A percentile compares a stretch with the other conserved stretches of the same genome.
Evolutionary conservation across 2,329 filamentous ascomycete genomes (phyloP).

Genomic region (Didymella pomorum): DNA sequence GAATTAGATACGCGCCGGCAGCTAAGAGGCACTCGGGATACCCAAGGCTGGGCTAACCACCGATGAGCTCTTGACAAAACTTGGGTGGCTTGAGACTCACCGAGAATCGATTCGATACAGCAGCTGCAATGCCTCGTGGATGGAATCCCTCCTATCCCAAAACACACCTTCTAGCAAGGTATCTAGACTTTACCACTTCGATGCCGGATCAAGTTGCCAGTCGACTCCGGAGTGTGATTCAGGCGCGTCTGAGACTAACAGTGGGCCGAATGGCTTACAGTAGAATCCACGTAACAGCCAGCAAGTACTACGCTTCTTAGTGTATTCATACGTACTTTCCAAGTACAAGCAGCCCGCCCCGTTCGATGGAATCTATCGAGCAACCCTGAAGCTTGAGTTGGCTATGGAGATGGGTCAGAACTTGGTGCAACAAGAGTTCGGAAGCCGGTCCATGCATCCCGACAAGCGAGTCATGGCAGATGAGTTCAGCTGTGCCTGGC

Average conservation of each 20-base stretch:
- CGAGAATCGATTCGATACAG: not conserved
- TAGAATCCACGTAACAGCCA: not conserved
- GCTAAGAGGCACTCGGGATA: not conserved
- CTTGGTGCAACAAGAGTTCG: not conserved
- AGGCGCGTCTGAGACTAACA: not conserved
- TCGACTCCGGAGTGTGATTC: not conserved
- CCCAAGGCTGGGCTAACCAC: not conserved
- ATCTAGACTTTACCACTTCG: too few relatives aligned
- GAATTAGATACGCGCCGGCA: not conserved
- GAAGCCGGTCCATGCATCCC: not conserved
- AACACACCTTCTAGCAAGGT: not conserved
- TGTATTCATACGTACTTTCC: not conserved
- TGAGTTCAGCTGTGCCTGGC: slow-evolving; percentile 7
- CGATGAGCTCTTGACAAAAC: not conserved
- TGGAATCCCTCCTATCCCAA: not conserved
- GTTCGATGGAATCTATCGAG: not conserved
- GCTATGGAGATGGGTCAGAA: not conserved
- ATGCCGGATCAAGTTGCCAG: not conserved
- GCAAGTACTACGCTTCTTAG: not conserved
- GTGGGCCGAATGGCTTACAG: not conserved
- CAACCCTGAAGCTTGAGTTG: not conserved
- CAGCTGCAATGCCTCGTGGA: not conserved
- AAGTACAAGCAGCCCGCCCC: slow-evolving; percentile 2
- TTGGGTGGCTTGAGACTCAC: not conserved
- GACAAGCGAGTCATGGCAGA: not conserved